A percentile compares a stretch with the other conserved stretches of the same genome.
Conservation (phyloP, 805 yeast genomes). For the Candida arabinofermentans region DNA sequence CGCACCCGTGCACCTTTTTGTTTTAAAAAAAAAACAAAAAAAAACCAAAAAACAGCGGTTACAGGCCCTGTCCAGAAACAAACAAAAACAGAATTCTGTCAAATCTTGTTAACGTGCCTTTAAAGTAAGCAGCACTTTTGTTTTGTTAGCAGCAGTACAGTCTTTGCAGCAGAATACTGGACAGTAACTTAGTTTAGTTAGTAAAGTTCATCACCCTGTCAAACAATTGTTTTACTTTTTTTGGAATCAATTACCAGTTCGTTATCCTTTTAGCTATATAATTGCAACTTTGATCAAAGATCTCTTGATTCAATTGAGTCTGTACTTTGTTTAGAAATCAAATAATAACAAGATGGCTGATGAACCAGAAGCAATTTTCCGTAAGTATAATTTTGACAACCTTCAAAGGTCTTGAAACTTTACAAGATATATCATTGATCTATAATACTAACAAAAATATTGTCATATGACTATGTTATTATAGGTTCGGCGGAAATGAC, state of each 20-base stretch:
- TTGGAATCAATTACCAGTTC: too few species aligned
- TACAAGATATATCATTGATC: not conserved
- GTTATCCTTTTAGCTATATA: too few species aligned
- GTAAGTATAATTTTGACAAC: constrained; percentile 15
- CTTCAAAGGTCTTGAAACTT: not conserved
- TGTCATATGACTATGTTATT: not conserved
- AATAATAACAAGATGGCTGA: constrained; percentile 2
- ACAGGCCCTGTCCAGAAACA: not conserved
- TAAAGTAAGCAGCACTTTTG: not conserved
- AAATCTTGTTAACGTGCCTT: not conserved
- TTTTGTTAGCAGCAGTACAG: not conserved
- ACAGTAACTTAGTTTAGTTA: too few species aligned
- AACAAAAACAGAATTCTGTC: not conserved
- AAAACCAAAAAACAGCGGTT: too few species aligned
- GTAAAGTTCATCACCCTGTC: too few species aligned
- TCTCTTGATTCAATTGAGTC: not conserved
- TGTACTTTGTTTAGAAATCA: not conserved
- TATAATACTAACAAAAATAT: constrained; percentile 2
- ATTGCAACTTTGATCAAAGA: too few species aligned
- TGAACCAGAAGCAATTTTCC: constrained; percentile 29
- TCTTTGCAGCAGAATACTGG: not conserved
- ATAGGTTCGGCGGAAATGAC: constrained; percentile 95
- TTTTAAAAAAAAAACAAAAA: too few species aligned
- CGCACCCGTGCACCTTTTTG: too few species aligned
- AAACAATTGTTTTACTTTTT: too few species aligned